Conservation (phyloP, 179 eudicot species). For the Patellifolia procumbens region DNA sequence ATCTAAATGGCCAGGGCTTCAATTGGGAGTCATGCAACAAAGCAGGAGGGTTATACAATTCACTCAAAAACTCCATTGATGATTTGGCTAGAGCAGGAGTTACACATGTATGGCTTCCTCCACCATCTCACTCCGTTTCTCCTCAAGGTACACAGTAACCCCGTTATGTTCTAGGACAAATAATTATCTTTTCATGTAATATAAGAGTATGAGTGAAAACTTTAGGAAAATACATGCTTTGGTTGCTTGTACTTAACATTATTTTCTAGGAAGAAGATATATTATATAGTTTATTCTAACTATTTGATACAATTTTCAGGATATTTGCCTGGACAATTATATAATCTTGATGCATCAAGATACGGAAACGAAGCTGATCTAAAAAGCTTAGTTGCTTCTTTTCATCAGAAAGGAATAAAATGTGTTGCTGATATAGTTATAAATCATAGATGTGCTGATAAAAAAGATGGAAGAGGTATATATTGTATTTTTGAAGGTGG, state of each 20-base stretch:
- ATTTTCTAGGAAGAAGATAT: too few relatives aligned
- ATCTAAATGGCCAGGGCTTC: slow-evolving; percentile 48
- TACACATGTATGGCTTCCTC: slow-evolving; percentile 90
- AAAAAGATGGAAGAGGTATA: slow-evolving; percentile 37
- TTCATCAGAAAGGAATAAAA: slow-evolving; percentile 53
- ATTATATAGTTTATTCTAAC: too few relatives aligned
- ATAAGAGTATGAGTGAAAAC: too few relatives aligned
- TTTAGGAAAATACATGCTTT: too few relatives aligned
- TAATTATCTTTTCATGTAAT: too few relatives aligned
- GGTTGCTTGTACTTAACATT: too few relatives aligned
- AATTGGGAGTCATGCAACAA: slow-evolving; percentile 74
- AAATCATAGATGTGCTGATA: slow-evolving; percentile 54
- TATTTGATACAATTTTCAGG: slow-evolving; percentile 40
- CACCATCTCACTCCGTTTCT: slow-evolving; percentile 31
- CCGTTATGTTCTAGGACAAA: too few relatives aligned
- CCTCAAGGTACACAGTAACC: too few relatives aligned
- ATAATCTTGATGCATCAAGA: slow-evolving; percentile 60
- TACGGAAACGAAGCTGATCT: slow-evolving; percentile 54
- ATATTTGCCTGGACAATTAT: slow-evolving; percentile 65
- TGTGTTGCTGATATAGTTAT: slow-evolving; percentile 68
- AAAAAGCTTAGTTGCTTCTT: slow-evolving; percentile 41
- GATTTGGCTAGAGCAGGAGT: slow-evolving; percentile 68
- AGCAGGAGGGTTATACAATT: slow-evolving; percentile 67
- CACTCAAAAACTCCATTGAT: slow-evolving; percentile 34
- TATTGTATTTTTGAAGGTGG: slow-evolving; percentile 43